These are phyloP conservation scores for Auriculariales sp. DNA, from an alignment of 768 basidiomycete species.

Conservation along the genomic window DNA sequence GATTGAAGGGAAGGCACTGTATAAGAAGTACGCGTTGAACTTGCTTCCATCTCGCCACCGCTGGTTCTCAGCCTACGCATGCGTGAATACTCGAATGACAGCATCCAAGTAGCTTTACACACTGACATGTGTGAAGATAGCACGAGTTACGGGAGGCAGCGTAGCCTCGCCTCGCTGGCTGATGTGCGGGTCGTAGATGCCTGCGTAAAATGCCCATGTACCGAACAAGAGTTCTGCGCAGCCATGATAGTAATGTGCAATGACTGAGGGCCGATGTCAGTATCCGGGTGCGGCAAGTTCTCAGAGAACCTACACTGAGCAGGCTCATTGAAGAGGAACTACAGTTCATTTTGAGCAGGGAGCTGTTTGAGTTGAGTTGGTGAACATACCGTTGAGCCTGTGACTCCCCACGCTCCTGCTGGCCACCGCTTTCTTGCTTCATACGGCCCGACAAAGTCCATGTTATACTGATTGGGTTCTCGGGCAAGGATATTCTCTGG, in stretches of 20 bases:
- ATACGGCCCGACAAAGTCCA: conserved; percentile 43
- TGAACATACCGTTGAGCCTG: conserved; percentile 53
- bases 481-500: conserved; percentile 52
- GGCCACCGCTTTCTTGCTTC: conserved; percentile 56
- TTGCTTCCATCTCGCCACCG: conserved; percentile 61
- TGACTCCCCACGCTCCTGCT: conserved; percentile 44
- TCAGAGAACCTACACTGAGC: conserved; percentile 29
- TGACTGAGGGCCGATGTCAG: conserved; percentile 29
- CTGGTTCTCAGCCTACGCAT: conserved; percentile 23
- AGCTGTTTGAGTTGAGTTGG: background rate
- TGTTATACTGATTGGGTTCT: conserved; percentile 48
- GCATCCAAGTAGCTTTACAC: conserved; percentile 6
- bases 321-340: conserved; percentile 45
- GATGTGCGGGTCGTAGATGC: conserved; percentile 14
- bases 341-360: background rate
- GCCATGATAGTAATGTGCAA: conserved; percentile 81
- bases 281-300: no score
- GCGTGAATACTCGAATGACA: conserved; percentile 17
- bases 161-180: conserved; percentile 17
- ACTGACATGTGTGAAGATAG: conserved; percentile 42
- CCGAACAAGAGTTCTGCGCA: conserved; percentile 72
- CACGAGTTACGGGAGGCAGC: conserved; percentile 42
- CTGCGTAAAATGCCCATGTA: conserved; percentile 55
- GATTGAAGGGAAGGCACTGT: conserved; percentile 55
- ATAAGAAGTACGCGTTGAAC: conserved; percentile 66